Conservation (phyloP, 1,139 yeast species). For the Geotrichum klebahnii region DNA sequence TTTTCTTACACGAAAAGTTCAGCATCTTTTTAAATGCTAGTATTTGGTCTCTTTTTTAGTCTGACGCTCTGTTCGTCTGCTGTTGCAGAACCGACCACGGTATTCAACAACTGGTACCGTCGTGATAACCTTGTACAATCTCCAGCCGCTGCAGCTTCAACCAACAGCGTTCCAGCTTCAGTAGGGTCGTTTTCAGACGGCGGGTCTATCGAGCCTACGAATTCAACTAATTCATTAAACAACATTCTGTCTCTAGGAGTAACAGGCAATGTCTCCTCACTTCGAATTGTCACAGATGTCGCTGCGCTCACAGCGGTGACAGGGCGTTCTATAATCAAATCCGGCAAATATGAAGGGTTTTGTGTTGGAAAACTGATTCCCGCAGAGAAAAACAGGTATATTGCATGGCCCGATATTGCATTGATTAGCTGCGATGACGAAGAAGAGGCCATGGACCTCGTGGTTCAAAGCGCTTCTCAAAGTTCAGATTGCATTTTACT, state of each 20-base stretch:
- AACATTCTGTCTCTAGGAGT: constrained; percentile 5
- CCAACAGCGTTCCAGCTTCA: constrained; percentile 1
- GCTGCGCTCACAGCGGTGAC: constrained; percentile 30
- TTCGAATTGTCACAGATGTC: constrained; percentile 26
- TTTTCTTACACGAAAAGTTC: too few species aligned
- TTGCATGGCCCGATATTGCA: constrained; percentile 31
- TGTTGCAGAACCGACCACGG: background rate
- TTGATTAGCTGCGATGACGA: constrained; percentile 35
- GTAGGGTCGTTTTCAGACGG: constrained; percentile 7
- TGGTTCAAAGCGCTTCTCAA: constrained; percentile 28
- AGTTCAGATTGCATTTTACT: constrained; percentile 35
- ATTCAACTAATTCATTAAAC: background rate
- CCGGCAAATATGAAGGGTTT: constrained; percentile 26
- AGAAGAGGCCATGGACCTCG: constrained; percentile 27
- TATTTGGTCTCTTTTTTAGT: background rate
- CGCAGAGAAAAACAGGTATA: constrained; percentile 20
- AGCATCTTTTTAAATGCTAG: too few species aligned
- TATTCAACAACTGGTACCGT: background rate
- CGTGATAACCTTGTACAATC: background rate
- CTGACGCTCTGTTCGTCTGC: background rate
- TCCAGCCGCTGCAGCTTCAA: background rate
- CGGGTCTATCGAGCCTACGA: constrained; percentile 7
- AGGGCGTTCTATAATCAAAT: constrained; percentile 26
- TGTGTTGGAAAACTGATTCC: constrained; percentile 30
- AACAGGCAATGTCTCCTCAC: constrained; percentile 11